A percentile compares a stretch with the other conserved stretches of the same genome.
phyloP scores from a whole-genome alignment of 2,329 filamentous ascomycete species.

The Ceratocystis lukuohia region DNA sequence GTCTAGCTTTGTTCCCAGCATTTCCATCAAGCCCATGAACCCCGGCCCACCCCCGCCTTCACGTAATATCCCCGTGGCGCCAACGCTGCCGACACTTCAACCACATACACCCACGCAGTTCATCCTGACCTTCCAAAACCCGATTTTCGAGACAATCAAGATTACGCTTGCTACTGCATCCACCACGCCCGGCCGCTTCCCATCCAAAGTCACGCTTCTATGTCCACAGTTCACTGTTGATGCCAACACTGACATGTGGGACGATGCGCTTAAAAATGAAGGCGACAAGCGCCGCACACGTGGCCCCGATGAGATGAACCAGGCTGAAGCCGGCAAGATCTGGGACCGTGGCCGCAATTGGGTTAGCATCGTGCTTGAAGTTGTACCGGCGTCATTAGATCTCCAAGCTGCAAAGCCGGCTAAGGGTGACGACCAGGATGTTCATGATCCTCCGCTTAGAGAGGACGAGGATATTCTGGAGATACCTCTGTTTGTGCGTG shows the following conservation, averaged over 20 bases:
- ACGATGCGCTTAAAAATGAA: constrained; percentile 61
- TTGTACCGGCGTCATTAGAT: constrained; percentile 52
- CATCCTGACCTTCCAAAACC: constrained; percentile 81
- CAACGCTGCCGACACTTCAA: constrained; percentile 34
- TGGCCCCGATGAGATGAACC: constrained; percentile 23
- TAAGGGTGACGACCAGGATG: constrained; percentile 27
- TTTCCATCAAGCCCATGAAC: constrained; percentile 54
- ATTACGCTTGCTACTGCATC: constrained; percentile 78
- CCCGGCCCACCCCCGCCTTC: constrained; percentile 19
- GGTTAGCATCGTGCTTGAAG: constrained; percentile 86
- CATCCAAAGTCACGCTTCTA: constrained; percentile 73
- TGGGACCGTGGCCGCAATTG: constrained; percentile 91
- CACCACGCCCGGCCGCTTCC: constrained; percentile 61
- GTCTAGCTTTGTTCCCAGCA: constrained; percentile 71
- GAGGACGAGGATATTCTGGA: constrained; percentile 59
- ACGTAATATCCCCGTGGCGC: constrained; percentile 16
- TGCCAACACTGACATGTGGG: constrained; percentile 76
- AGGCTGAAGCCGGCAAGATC: constrained; percentile 78
- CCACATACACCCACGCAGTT: constrained; percentile 54
- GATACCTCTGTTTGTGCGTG: constrained; percentile 83
- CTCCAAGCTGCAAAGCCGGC: constrained; percentile 27
- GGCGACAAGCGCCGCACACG: constrained; percentile 29
- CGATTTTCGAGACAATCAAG: constrained; percentile 79
- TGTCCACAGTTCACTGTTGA: constrained; percentile 92
- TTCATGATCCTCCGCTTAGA: constrained; percentile 35